These are phyloP conservation scores for Ceraceosorus guamensis DNA, from an alignment of 1,284 basidiomycete genomes.

Conservation along the genomic window DNA sequence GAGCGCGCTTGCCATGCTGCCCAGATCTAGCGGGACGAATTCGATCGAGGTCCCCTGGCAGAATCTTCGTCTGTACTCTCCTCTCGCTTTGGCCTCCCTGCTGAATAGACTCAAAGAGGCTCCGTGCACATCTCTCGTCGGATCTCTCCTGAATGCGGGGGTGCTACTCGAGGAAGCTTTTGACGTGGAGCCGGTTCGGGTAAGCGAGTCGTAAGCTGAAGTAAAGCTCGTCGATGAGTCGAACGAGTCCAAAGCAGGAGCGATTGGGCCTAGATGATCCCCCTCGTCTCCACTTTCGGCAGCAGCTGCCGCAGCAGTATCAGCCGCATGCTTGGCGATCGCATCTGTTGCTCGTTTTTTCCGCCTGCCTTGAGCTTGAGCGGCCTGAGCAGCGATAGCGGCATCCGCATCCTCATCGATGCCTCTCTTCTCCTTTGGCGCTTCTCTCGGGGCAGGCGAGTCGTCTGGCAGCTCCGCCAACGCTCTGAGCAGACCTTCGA, in stretches of 20 bases:
- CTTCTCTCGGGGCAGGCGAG: background rate
- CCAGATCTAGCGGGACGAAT: conserved; percentile 43
- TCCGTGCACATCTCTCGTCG: conserved; percentile 10
- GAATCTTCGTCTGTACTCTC: conserved; percentile 35
- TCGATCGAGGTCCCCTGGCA: conserved; percentile 41
- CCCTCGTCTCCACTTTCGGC: background rate
- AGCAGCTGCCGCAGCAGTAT: conserved; percentile 7
- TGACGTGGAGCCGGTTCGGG: no score
- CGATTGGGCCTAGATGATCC: no score
- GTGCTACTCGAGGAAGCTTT: background rate
- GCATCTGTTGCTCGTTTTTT: conserved; percentile 22
- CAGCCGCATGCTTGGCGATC: conserved; percentile 8
- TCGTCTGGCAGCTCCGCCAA: conserved; percentile 32
- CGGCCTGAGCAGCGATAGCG: conserved; percentile 23
- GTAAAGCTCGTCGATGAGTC: no score
- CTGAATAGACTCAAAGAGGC: conserved; percentile 18
- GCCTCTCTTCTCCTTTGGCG: background rate
- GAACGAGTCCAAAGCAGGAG: no score
- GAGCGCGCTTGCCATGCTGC: conserved; percentile 42
- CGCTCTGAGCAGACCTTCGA: conserved; percentile 29
- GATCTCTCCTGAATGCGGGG: background rate
- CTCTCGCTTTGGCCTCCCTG: conserved; percentile 31
- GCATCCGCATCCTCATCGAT: conserved; percentile 33
- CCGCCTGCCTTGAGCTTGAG: conserved; percentile 20
- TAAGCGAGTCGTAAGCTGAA: no score